These are phyloP conservation scores for Escallonia rubra DNA, from an alignment of 129 eudicot species.

Conservation along the genomic window DNA sequence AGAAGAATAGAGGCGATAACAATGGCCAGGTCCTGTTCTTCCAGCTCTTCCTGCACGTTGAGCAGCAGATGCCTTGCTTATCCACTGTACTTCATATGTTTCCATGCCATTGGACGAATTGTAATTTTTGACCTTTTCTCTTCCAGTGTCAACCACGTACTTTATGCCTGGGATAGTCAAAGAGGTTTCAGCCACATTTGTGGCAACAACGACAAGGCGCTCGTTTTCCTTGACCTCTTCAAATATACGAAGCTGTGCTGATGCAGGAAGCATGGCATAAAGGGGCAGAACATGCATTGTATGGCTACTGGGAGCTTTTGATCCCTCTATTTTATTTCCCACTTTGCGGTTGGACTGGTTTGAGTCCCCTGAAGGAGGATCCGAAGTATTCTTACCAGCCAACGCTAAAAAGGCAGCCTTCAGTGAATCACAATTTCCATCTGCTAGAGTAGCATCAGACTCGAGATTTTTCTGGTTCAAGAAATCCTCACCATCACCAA, in stretches of 20 bases:
- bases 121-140: constrained; percentile 81
- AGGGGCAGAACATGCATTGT: constrained; percentile 72
- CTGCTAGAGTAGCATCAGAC: constrained; percentile 20
- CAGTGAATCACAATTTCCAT: constrained; percentile 53
- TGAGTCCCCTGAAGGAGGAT: constrained; percentile 16
- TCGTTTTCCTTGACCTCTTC: constrained; percentile 65
- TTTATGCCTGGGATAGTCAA: constrained; percentile 94
- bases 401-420: constrained; percentile 86
- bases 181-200: constrained; percentile 97
- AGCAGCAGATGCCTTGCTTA: constrained; percentile 93
- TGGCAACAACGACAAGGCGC: constrained; percentile 84
- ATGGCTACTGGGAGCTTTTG: constrained; percentile 29
- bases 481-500: constrained; percentile 27
- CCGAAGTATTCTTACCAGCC: constrained; percentile 29
- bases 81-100: constrained; percentile 81
- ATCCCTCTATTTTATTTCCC: not conserved
- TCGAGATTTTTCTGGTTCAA: constrained; percentile 13
- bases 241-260: constrained; percentile 90
- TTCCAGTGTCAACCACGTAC: constrained; percentile 92
- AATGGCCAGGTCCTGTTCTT: constrained; percentile 96
- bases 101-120: constrained; percentile 81
- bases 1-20: constrained; percentile 91
- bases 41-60: constrained; percentile 99
- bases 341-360: constrained; percentile 7
- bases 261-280: constrained; percentile 97